Evolutionary conservation across 2,329 filamentous ascomycete genomes (phyloP).

Genomic region (Colletotrichum cereale): DNA sequence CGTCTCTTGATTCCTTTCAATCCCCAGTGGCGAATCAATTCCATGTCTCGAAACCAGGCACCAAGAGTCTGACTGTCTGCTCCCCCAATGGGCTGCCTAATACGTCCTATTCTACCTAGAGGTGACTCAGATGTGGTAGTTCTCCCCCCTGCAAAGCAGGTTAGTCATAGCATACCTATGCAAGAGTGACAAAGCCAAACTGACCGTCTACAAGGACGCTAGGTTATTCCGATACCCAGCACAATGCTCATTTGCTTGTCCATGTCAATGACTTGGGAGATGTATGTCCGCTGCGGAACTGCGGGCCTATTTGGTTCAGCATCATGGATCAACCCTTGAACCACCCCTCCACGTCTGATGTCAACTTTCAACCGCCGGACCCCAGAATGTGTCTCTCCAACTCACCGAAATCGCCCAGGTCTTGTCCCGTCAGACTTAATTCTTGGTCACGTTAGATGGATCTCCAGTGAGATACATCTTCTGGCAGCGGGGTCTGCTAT

Average conservation of each 20-base stretch:
- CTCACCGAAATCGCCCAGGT: conserved; percentile 30
- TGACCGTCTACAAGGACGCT: background rate
- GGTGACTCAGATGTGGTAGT: background rate
- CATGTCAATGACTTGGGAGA: background rate
- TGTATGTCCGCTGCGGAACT: background rate
- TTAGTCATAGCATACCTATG: too few species aligned
- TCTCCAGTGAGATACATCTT: conserved; percentile 15
- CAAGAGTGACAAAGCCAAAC: background rate
- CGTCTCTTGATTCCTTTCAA: background rate
- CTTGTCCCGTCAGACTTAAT: conserved; percentile 15
- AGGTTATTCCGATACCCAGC: too few species aligned
- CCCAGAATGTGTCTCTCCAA: conserved; percentile 25
- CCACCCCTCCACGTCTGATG: background rate
- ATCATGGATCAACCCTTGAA: background rate
- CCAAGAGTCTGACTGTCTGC: background rate
- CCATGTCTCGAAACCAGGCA: background rate
- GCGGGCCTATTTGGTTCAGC: background rate
- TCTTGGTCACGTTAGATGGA: conserved; percentile 26
- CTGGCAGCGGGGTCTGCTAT: conserved; percentile 15
- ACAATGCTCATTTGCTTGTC: background rate
- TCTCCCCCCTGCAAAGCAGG: background rate
- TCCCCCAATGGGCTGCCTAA: too few species aligned
- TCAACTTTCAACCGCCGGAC: background rate
- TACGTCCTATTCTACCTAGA: too few species aligned
- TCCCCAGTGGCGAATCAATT: background rate